These are phyloP conservation scores for Aspergillus hancockii DNA, from an alignment of 495 filamentous ascomycete genomes.

Conservation along the genomic window DNA sequence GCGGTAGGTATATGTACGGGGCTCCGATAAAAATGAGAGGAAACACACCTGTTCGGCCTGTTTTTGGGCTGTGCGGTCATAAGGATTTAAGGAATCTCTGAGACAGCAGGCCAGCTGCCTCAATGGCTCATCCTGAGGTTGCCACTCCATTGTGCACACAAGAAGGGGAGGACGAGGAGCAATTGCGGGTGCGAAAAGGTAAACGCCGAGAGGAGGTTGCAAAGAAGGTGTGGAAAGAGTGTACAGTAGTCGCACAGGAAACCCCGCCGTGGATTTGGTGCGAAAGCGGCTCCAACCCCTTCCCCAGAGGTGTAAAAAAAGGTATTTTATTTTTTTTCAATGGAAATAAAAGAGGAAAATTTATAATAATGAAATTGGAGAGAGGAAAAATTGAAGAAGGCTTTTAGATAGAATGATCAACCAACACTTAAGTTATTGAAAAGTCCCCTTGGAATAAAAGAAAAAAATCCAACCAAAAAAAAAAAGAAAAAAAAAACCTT, in stretches of 20 bases:
- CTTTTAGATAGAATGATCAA: neutral
- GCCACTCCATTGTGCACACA: constrained; percentile 75
- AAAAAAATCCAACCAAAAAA: neutral
- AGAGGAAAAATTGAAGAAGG: neutral
- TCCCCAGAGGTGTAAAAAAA: neutral
- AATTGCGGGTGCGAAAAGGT: constrained; percentile 4
- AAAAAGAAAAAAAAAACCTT: neutral
- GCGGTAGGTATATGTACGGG: constrained; percentile 7
- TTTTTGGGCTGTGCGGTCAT: constrained; percentile 75
- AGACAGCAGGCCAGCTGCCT: constrained; percentile 86
- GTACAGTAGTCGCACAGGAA: constrained; percentile 4
- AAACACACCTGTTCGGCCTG: constrained; percentile 61
- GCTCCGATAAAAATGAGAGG: constrained; percentile 17
- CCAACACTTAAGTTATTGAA: too few species aligned
- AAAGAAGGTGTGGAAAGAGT: constrained; percentile 7
- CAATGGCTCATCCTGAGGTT: constrained; percentile 84
- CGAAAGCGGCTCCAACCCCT: constrained; percentile 3
- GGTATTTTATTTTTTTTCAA: constrained; percentile 3
- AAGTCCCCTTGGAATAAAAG: neutral
- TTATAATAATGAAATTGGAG: neutral
- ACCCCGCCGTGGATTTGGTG: constrained; percentile 11
- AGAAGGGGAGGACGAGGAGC: constrained; percentile 9
- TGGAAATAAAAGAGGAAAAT: neutral
- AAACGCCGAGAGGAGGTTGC: constrained; percentile 8
- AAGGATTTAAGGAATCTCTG: constrained; percentile 85